These are phyloP conservation scores for Fusarium sp. DNA, from an alignment of 2,329 filamentous ascomycete genomes.

Conservation along the genomic window DNA sequence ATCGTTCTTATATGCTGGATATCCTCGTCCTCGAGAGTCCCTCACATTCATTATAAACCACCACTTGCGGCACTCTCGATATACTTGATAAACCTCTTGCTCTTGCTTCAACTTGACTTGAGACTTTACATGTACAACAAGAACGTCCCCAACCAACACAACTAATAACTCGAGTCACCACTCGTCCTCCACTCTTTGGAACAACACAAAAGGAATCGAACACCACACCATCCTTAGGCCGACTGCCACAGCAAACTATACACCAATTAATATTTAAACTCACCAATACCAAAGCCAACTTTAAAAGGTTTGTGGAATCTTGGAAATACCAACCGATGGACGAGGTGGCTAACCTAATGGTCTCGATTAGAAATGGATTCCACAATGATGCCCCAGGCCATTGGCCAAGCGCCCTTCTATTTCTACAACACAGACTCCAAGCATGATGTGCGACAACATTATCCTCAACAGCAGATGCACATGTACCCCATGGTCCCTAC, in stretches of 20 bases:
- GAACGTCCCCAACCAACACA: constrained; percentile 45
- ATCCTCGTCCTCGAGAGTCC: constrained; percentile 52
- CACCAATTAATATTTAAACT: constrained; percentile 45
- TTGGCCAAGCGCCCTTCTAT: constrained; percentile 83
- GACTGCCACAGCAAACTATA: constrained; percentile 44
- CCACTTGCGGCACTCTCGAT: constrained; percentile 40
- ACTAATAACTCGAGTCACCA: constrained; percentile 47
- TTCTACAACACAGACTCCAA: constrained; percentile 85
- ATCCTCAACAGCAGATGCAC: constrained; percentile 69
- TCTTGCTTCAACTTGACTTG: constrained; percentile 30
- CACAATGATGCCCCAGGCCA: constrained; percentile 67
- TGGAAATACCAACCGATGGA: constrained; percentile 22
- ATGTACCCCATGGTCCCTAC: constrained; percentile 67
- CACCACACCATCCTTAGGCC: constrained; percentile 44
- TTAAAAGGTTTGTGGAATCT: constrained; percentile 43
- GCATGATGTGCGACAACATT: constrained; percentile 77
- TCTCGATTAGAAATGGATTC: constrained; percentile 69
- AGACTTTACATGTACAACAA: constrained; percentile 49
- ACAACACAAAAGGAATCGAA: constrained; percentile 40
- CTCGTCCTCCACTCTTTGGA: constrained; percentile 58
- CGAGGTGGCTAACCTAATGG: constrained; percentile 31
- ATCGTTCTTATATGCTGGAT: constrained; percentile 58
- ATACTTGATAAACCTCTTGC: constrained; percentile 37
- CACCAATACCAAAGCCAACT: constrained; percentile 29
- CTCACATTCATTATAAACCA: constrained; percentile 56